Evolutionary conservation across 2,329 filamentous ascomycete genomes (phyloP), one percentile per base, ranked within the genome.

Genomic region (Aaosphaeria pasadenensis): DNA sequence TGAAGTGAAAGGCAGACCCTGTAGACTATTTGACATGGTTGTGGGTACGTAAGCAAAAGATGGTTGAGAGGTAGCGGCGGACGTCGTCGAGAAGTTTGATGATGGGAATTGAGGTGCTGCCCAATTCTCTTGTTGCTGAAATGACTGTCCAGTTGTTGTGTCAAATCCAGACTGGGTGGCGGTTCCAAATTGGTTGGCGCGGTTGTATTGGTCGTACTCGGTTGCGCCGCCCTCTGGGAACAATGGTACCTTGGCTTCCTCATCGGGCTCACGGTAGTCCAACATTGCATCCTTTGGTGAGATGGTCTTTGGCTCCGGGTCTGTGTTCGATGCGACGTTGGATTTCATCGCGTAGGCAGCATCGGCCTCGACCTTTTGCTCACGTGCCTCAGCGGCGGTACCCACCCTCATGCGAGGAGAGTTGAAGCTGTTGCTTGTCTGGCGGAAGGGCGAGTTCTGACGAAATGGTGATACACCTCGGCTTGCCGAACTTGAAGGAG

Each of bases 261-360:
- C 84, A 3, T 91, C 88, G 0, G 77, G 71, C 36, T 94, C 89
- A 52, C 86, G 82, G 65, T 91, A 96, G 51, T 96, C 91, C 43
- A 96, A 74, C 50, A 95, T 73, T 1, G 91, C 89, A 62, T 97
- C 92, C 72, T 95, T 95, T 28, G 92, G 94, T 1, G 92, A 97
- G 42, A 99, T 96, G 0, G 92, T 96, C 70, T 89, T 89, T 1
- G 83, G 79, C n/a, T 71, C 58, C 39, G 74, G 60, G 51, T 72
- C 68, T 28, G 78, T 67, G 45, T 53, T 59, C 43, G 69, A 63
- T 42, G 67, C 64, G 55, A 71, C 63, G 43, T 67, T 68, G 30
- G 70, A 57, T 53, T 71, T 71, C 51, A 71, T 68, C 7, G 70
- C 69, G 53, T 75, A 71, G 51, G 65, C 63, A 54, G 78, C 79